Percentiles rank a stretch among this genome's conserved stretches.
These are phyloP conservation scores for Naganishia onofrii DNA, from an alignment of 768 basidiomycete genomes.

Conservation along the genomic window DNA sequence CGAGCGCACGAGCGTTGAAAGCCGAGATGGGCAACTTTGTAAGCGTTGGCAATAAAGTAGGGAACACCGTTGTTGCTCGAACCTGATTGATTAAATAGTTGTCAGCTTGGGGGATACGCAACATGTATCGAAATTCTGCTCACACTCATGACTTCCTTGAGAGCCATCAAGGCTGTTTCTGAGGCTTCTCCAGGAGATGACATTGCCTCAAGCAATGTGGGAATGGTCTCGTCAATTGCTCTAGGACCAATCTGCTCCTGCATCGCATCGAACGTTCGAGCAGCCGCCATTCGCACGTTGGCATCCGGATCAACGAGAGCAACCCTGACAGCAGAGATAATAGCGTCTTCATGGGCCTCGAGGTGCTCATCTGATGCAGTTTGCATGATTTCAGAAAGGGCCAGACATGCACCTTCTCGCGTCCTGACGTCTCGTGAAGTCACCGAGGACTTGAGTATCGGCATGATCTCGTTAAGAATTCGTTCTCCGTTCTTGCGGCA, in stretches of 20 bases:
- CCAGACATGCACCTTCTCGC: constrained; percentile 78
- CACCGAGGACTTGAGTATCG: constrained; percentile 64
- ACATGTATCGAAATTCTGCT: constrained; percentile 46
- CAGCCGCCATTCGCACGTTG: constrained; percentile 82
- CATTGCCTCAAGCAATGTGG: constrained; percentile 86
- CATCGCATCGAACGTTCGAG: constrained; percentile 81
- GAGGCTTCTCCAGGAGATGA: constrained; percentile 88
- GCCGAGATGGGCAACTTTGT: constrained; percentile 85
- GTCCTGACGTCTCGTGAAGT: constrained; percentile 60
- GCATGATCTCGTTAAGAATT: constrained; percentile 76
- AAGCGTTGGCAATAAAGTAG: constrained; percentile 88
- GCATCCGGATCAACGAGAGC: constrained; percentile 86
- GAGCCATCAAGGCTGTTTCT: constrained; percentile 89
- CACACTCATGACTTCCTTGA: constrained; percentile 91
- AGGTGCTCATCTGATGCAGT: constrained; percentile 78
- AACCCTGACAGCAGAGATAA: constrained; percentile 76
- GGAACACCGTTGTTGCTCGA: constrained; percentile 92
- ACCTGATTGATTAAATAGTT: constrained; percentile 58
- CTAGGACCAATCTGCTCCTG: constrained; percentile 85
- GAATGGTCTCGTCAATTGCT: constrained; percentile 94
- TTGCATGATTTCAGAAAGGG: constrained; percentile 85
- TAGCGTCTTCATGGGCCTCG: constrained; percentile 82
- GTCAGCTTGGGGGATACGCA: not conserved
- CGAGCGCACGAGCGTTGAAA: constrained; percentile 90
- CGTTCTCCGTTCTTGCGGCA: constrained; percentile 95